Evolutionary conservation across 2,329 filamentous ascomycete species (phyloP), one percentile per base, ranked within the genome.

Genomic region (Calonectria naviculata): DNA sequence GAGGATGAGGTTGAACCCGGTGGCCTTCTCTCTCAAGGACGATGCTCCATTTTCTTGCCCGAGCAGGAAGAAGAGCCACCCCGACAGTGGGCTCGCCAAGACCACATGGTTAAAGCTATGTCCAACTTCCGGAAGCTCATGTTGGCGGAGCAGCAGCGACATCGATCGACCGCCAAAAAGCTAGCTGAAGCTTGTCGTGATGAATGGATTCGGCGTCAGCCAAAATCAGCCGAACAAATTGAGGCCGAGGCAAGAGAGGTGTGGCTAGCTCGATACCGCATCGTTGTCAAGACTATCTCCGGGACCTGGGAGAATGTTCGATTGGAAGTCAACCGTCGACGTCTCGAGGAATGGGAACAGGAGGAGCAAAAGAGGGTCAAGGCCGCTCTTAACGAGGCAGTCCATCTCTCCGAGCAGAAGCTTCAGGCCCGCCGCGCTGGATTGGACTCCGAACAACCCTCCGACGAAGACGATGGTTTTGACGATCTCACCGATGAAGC

Each of bases 21-120:
- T 19, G 94, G 95, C 2, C 81, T 95, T 5, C 87, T 98, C 31
- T 95, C 93, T 62, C 85, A 88, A 65, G 90, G 91, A 71, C 87
- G 89, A 71, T 96, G 94, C 80, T 92, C 92, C 3, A 84, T 93
- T 28, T 97, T 94, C 76, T 88, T 92, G 21, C 93, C 94, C 0
- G 94, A 97, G 73, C 87, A 91, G 15, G 86, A 85, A 71, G 92
- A 94, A 68, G 93, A 97, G 77, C 94, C 94, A 0, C 89, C 91
- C 0, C 88, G 89, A 64, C 94, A 97, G 78, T 98, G 94, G 87
- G 92, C 93, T n/a, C 95, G 97, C 76, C 89, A 91, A 79, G 95
- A 98, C 79, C 94, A 98, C 80, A 88, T 98, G 65, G 87, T 93
- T 54, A 92, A 92, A 56, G 95, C 97, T 72, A 92, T 93, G 70